A percentile compares a stretch with the other conserved stretches of the same genome.
Evolutionary conservation across 2,329 filamentous ascomycete genomes (phyloP).

Genomic region (Aspergillus sp.): DNA sequence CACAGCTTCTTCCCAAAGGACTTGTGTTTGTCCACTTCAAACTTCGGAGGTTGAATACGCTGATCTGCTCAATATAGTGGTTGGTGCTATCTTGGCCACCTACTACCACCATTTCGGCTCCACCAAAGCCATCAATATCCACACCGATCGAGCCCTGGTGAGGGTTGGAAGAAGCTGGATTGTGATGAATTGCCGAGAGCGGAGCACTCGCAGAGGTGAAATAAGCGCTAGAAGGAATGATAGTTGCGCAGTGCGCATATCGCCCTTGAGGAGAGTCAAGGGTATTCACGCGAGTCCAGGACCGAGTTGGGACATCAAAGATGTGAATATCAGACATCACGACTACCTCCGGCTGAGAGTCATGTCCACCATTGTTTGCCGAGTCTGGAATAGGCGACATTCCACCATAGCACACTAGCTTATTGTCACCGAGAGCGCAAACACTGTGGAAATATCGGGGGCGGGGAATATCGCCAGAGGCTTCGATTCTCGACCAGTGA

Average conservation of each 20-base stretch:
- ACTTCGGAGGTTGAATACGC: conserved; percentile 93
- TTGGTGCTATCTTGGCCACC: conserved; percentile 97
- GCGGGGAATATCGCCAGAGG: conserved; percentile 79
- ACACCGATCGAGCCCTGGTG: conserved; percentile 88
- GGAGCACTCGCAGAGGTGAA: conserved; percentile 85
- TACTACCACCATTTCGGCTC: conserved; percentile 95
- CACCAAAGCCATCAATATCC: conserved; percentile 83
- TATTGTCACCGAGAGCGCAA: conserved; percentile 88
- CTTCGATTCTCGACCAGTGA: conserved; percentile 90
- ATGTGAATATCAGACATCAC: conserved; percentile 99
- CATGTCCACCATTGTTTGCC: conserved; percentile 42
- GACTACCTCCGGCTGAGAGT: conserved; percentile 79
- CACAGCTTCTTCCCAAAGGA: conserved; percentile 84
- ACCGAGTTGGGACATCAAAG: conserved; percentile 78
- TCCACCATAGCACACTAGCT: conserved; percentile 95
- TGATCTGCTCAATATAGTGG: conserved; percentile 98
- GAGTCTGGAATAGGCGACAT: conserved; percentile 78
- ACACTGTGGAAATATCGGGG: conserved; percentile 97
- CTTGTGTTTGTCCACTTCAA: conserved; percentile 94
- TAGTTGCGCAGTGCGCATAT: conserved; percentile 94
- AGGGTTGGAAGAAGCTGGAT: conserved; percentile 75
- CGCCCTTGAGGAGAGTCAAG: conserved; percentile 85
- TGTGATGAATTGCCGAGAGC: conserved; percentile 83
- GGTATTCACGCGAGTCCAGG: conserved; percentile 81
- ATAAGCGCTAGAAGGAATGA: conserved; percentile 80